Evolutionary conservation across 2,329 filamentous ascomycete genomes (phyloP).

Genomic region (Xylariaceae sp.): DNA sequence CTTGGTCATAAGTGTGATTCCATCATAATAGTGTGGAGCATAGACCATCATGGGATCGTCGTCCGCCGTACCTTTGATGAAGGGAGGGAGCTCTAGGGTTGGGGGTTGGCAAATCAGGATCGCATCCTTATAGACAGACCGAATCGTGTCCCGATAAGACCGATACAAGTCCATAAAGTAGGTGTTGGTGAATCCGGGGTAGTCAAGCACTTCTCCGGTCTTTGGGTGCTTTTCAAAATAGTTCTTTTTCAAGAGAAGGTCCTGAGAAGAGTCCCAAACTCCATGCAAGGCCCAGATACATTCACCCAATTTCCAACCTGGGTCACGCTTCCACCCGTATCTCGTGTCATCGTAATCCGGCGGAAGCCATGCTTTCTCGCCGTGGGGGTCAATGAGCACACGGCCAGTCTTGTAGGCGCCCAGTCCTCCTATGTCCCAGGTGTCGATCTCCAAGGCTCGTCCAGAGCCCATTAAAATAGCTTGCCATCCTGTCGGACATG

Average conservation of each 20-base stretch:
- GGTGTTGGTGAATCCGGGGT: constrained; percentile 81
- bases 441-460: constrained; percentile 81
- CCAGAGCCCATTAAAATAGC: constrained; percentile 89
- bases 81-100: constrained; percentile 85
- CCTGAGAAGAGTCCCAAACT: constrained; percentile 80
- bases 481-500: constrained; percentile 91
- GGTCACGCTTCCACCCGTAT: constrained; percentile 87
- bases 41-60: constrained; percentile 90
- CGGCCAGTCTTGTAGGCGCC: constrained; percentile 88
- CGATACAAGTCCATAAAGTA: constrained; percentile 89
- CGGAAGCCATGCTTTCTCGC: constrained; percentile 79
- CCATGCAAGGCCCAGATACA: constrained; percentile 97
- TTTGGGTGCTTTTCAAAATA: constrained; percentile 80
- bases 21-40: constrained; percentile 94
- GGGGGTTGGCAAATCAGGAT: constrained; percentile 91
- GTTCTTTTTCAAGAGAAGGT: constrained; percentile 74
- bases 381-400: constrained; percentile 80
- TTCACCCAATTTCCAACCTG: constrained; percentile 86
- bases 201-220: constrained; percentile 71
- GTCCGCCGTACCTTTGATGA: constrained; percentile 80
- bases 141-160: constrained; percentile 69
- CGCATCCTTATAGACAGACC: constrained; percentile 70
- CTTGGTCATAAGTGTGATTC: constrained; percentile 93
- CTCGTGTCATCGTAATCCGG: constrained; percentile 77
- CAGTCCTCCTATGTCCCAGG: constrained; percentile 89